Evolutionary conservation across 2,329 filamentous ascomycete species (phyloP).

Genomic region (Tympanopsis confertula): DNA sequence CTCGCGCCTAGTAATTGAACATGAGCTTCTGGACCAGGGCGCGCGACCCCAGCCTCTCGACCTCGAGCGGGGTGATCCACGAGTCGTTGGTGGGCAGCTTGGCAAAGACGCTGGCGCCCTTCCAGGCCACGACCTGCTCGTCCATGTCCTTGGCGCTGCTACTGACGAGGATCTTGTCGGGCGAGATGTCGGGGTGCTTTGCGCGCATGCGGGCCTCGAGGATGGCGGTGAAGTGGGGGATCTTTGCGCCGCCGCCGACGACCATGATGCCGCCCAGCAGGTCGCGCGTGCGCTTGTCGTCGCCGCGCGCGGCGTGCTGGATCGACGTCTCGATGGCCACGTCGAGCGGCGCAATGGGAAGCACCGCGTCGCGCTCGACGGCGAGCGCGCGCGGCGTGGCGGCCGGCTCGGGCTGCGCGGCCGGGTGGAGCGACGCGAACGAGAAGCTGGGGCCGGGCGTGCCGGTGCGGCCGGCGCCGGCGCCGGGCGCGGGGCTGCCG

Average conservation of each 20-base stretch:
- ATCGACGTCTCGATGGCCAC: conserved; percentile 58
- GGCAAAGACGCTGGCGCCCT: conserved; percentile 64
- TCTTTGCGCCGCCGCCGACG: conserved; percentile 50
- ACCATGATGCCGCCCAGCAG: conserved; percentile 57
- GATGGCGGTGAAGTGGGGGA: conserved; percentile 46
- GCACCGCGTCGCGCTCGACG: conserved; percentile 42
- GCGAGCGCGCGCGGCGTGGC: not conserved
- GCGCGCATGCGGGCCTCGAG: conserved; percentile 50
- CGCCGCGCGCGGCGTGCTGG: conserved; percentile 49
- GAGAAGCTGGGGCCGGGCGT: conserved; percentile 24
- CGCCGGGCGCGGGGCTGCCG: conserved; percentile 40
- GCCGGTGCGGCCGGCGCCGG: conserved; percentile 35
- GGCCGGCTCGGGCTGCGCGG: conserved; percentile 20
- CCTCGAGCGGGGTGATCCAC: conserved; percentile 50
- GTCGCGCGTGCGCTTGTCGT: conserved; percentile 60
- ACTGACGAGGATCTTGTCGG: conserved; percentile 24
- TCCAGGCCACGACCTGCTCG: conserved; percentile 63
- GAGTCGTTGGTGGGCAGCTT: conserved; percentile 40
- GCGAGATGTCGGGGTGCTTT: conserved; percentile 19
- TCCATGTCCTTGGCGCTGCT: conserved; percentile 57
- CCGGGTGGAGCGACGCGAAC: conserved; percentile 13
- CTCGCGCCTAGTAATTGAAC: conserved; percentile 37
- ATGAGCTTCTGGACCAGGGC: conserved; percentile 49
- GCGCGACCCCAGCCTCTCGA: conserved; percentile 47
- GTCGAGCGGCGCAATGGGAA: conserved; percentile 57